These are phyloP conservation scores for Phylloporus rhodoxanthus DNA, from an alignment of 768 basidiomycete genomes.

Conservation along the genomic window DNA sequence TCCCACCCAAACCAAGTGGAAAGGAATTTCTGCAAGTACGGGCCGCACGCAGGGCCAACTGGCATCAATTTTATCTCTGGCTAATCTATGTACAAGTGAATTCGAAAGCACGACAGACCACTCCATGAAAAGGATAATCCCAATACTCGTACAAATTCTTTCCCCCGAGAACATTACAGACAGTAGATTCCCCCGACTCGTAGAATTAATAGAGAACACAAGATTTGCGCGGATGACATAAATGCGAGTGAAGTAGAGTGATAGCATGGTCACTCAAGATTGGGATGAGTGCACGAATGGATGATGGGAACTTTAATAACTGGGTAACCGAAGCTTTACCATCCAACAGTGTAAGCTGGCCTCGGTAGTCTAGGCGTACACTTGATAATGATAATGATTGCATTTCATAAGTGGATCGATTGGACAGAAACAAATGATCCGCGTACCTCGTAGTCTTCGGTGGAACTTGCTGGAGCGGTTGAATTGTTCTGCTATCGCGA, in stretches of 20 bases:
- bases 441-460: conserved; percentile 7
- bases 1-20: not conserved
- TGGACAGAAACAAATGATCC: not conserved
- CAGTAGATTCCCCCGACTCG: not conserved
- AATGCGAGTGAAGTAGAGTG: not conserved
- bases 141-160: not conserved
- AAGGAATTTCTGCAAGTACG: not conserved
- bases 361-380: not conserved
- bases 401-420: not conserved
- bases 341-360: conserved; percentile 8
- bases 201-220: not conserved
- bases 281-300: not conserved
- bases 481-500: not conserved
- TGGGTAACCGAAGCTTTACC: not conserved
- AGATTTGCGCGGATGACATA: not conserved
- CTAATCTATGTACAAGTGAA: conserved; percentile 1
- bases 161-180: not conserved
- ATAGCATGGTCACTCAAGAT: not conserved
- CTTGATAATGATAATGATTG: not conserved
- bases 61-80: not conserved
- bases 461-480: not conserved
- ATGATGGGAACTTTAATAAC: not conserved
- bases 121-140: not conserved
- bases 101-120: not conserved
- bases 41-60: not conserved